Evolutionary conservation across 257 asterid genomes (phyloP), one percentile per base, ranked within the genome.

Genomic region (Rauvolfia tetraphylla): DNA sequence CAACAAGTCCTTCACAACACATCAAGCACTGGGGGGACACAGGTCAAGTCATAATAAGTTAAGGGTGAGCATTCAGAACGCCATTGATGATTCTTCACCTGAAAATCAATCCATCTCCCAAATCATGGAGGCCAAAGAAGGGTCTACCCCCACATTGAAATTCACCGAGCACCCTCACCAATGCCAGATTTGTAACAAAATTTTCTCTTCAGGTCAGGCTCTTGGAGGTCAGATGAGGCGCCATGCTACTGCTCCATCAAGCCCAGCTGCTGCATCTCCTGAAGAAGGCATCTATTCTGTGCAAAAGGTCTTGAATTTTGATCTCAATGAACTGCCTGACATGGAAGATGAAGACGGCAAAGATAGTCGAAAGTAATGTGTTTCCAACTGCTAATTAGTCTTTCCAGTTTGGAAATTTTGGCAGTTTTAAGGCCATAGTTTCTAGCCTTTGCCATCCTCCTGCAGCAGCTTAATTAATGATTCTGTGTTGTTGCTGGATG

Each of bases 1-100:
- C 53, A 57, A 11, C 0, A 84, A 71, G 73, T 8, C 15, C 2
- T 89, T 88, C 36, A 0, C 79, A 0, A 72, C 76, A 4, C 88
- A 83, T 48, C 90, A 85, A 59, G 96, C 89, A 1, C 66, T 89
- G 33, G 94, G 96, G 0, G 97, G 97, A 0, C 96, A 92, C 36
- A 80, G 78, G 49, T 84, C 92, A 0, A 92, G 91, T 61, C 96
- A 92, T 79, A 86, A 71, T 49, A 89, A 88, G 86, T 34, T 81
- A 71, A 85, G 46, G 79, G 14, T 87, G 0, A 61, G 8, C 58
- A 56, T 86, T 8, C 49, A 78, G 27, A 87, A 84, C 71, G 51
- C 87, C 0, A 34, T 15, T 7, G 85, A 83, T 57, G 54, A 49
- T 29, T 39, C 38, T 59, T n/a, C 67, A 3, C 38, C 67, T 34